Percentiles rank a stretch among this genome's conserved stretches.
Evolutionary conservation across 345 rosid species (phyloP).

Genomic region (Gossypium raimondii): DNA sequence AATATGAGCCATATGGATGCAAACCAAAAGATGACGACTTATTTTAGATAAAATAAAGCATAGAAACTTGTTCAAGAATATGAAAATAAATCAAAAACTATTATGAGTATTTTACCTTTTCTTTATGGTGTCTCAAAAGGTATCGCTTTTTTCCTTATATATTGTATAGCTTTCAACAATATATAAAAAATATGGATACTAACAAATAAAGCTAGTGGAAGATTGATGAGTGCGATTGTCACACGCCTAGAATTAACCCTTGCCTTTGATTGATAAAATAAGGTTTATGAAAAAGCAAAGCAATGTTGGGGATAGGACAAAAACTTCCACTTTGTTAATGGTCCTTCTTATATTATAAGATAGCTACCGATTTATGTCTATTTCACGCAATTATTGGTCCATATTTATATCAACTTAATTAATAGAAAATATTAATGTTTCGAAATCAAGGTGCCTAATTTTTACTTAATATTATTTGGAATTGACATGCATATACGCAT

Average conservation of each 20-base stretch:
- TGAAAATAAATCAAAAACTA: too few species aligned
- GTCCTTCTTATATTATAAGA: neutral
- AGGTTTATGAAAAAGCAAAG: neutral
- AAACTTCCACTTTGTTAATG: conserved; percentile 8
- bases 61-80: too few species aligned
- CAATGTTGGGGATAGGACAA: conserved; percentile 5
- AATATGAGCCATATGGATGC: too few species aligned
- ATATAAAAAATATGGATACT: neutral
- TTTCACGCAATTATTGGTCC: neutral
- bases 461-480: neutral
- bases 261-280: conserved; percentile 12
- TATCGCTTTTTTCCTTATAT: too few species aligned
- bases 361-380: neutral
- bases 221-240: conserved; percentile 10
- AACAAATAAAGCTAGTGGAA: conserved; percentile 15
- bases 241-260: conserved; percentile 5
- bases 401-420: neutral
- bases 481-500: neutral
- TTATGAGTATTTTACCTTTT: too few species aligned
- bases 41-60: too few species aligned
- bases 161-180: neutral
- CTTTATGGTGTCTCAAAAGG: neutral
- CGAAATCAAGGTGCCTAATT: neutral
- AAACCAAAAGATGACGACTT: too few species aligned
- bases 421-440: neutral